Evolutionary conservation across 371 early-diverging fungal species (phyloP), one percentile per base, ranked within the genome.

Genomic region (Parasitella parasitica): DNA sequence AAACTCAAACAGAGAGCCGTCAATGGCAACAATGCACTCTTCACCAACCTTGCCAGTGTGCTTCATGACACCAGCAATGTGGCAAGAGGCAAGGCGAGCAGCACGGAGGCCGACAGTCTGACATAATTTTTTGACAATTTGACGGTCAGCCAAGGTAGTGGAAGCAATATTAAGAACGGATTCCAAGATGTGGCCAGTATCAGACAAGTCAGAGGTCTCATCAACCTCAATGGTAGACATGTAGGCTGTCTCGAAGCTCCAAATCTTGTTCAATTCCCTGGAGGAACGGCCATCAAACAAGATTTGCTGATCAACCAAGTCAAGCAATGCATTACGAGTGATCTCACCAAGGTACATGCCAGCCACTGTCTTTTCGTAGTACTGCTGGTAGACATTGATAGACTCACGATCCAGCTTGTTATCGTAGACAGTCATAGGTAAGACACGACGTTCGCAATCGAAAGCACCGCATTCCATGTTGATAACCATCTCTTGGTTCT

Each of bases 191-290:
- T 87, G 76, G 46, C 81, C 82, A 34, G 89, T 89, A 24, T 85
- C 86, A 11, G 67, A 58, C 37, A 96, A 79, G 32, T 88, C 86
- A 4, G 78, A 63, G 4, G 90, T 73, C 34, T 82, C 70, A 70
- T 98, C 98, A 5, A 80, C 82, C 18, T 94, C 95, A 60, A 98
- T 96, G 32, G 88, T 78, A 7, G 92, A 91, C 91, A 98, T 88
- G 80, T 91, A 91, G 6, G 92, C 91, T 24, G 97, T 97, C 52
- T 95, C 93, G 54, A 97, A 94, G 16, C 81, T 72, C 82, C 91
- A 93, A 27, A 81, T 89, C 53, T 81, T 86, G 71, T 88, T 87
- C 54, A 96, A 70, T 30, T 81, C 82, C n/a, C 72, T 46, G 1
- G 91, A 89, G 38, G 86, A 84, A 24, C 71, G 60, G 37, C 93